phyloP scores from a whole-genome alignment of 2,329 filamentous ascomycete genomes.

The Trichophyton simii region DNA sequence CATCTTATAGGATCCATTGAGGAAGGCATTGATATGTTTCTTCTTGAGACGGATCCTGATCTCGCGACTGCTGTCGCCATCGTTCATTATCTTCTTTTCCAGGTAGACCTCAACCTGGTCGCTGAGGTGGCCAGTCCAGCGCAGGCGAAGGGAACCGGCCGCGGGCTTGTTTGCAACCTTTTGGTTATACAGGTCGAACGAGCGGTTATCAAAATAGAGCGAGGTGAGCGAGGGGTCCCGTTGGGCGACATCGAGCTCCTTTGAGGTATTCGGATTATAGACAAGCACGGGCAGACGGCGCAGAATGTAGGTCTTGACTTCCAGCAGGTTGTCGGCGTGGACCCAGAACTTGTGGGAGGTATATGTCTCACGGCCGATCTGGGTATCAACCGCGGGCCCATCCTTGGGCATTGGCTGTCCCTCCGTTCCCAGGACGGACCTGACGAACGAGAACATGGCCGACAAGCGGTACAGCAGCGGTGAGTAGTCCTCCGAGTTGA shows the following conservation, averaged over 20 bases:
- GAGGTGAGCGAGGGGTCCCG: conserved; percentile 84
- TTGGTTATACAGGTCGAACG: conserved; percentile 72
- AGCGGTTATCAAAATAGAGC: conserved; percentile 83
- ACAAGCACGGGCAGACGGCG: conserved; percentile 82
- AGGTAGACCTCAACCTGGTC: conserved; percentile 68
- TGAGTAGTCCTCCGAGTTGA: conserved; percentile 91
- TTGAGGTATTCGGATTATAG: conserved; percentile 76
- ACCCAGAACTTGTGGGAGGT: conserved; percentile 95
- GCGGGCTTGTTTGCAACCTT: conserved; percentile 68
- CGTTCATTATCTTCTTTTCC: conserved; percentile 77
- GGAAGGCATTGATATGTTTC: conserved; percentile 80
- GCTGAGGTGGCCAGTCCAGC: conserved; percentile 81
- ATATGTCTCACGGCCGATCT: conserved; percentile 53
- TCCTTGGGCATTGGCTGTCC: conserved; percentile 41
- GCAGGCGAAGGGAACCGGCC: conserved; percentile 68
- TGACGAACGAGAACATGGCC: conserved; percentile 88
- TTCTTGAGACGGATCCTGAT: conserved; percentile 76
- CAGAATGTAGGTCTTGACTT: conserved; percentile 92
- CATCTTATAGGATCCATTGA: conserved; percentile 78
- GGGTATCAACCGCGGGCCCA: conserved; percentile 31
- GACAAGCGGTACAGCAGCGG: conserved; percentile 79
- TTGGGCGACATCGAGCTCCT: conserved; percentile 64
- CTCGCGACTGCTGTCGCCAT: conserved; percentile 66
- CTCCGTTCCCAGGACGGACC: conserved; percentile 52
- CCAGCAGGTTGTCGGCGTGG: conserved; percentile 84